Evolutionary conservation across 2,329 filamentous ascomycete genomes (phyloP).

Genomic region (Neopestalotiopsis clavispora): DNA sequence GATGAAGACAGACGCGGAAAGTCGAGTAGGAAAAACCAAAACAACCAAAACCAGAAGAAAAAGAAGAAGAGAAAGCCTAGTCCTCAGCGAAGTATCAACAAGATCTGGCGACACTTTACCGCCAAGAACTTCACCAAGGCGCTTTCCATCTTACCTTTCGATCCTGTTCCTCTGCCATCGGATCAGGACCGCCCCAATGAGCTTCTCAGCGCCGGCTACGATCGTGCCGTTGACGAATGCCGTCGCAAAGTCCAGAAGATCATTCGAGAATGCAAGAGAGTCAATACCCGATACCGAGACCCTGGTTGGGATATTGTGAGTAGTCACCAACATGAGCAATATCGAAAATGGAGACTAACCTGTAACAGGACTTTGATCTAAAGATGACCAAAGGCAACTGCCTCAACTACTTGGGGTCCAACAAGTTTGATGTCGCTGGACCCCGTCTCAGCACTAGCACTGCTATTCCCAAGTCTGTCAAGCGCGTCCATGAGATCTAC

Average conservation of each 20-base stretch:
- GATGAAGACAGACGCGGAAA: conserved; percentile 45
- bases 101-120: conserved; percentile 68
- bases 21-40: conserved; percentile 32
- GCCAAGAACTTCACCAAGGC: conserved; percentile 68
- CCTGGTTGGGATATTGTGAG: conserved; percentile 63
- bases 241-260: conserved; percentile 65
- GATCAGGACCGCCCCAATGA: conserved; percentile 62
- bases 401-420: conserved; percentile 56
- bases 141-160: conserved; percentile 68
- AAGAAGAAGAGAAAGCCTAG: conserved; percentile 61
- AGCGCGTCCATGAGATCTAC: conserved; percentile 76
- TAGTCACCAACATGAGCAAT: conserved; percentile 36
- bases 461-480: conserved; percentile 73
- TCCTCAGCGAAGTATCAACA: conserved; percentile 70
- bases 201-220: conserved; percentile 63
- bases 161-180: conserved; percentile 58
- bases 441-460: conserved; percentile 51
- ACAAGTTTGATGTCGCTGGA: conserved; percentile 55
- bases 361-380: conserved; percentile 66
- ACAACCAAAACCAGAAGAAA: conserved; percentile 54
- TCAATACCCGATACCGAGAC: conserved; percentile 82
- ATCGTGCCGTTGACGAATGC: conserved; percentile 68
- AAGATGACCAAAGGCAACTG: conserved; percentile 66
- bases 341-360: conserved; percentile 21
- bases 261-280: conserved; percentile 68